Evolutionary conservation across 495 filamentous ascomycete species (phyloP), one percentile per base, ranked within the genome.

Genomic region (Lophiotrema nucula): DNA sequence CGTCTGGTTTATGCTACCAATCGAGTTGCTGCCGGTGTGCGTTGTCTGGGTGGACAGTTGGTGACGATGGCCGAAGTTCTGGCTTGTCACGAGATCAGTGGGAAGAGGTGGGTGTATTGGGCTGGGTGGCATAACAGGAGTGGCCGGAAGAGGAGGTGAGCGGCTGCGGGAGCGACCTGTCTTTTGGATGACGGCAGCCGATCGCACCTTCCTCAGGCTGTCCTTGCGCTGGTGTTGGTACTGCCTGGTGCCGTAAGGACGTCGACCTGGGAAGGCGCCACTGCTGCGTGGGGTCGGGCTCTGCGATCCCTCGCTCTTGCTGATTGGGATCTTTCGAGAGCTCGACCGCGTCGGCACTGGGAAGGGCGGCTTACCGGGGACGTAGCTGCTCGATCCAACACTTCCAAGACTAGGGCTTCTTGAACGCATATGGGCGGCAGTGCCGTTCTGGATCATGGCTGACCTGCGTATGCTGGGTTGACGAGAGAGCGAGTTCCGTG

Each of bases 341-440:
- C 92, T 97, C 16, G 88, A 84, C 50, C 93, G 80, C 11, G 85
- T 88, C 3, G 93, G 93, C 8, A 98, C 92, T 0, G 95, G 91
- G 76, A 96, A 96, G n/a, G 71, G 73, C 28, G 72, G 72, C 19
- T 59, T 52, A n/a, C n/a, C n/a, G 21, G 63, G 19, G 1, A 67
- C 46, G 26, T 62, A 48, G 38, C 52, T 66, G 53, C 69, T 64
- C 23, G 72, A 73, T 11, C 51, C 69, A 62, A 77, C 61, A 78
- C 88, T 76, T 60, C 83, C 77, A 23, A 90, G 74, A 60, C 90
- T 95, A 1, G 90, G 88, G 67, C 86, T 96, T 33, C 87, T 80
- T 6, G 83, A 74, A 27, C 88, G 85, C 16, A 84, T 77, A 62
- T 95, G 89, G 4, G 83, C 83, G 43, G 79, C 80, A 39, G 89